Evolutionary conservation across 306 rosid genomes (phyloP).

Genomic region (Sesbania bispinosa): DNA sequence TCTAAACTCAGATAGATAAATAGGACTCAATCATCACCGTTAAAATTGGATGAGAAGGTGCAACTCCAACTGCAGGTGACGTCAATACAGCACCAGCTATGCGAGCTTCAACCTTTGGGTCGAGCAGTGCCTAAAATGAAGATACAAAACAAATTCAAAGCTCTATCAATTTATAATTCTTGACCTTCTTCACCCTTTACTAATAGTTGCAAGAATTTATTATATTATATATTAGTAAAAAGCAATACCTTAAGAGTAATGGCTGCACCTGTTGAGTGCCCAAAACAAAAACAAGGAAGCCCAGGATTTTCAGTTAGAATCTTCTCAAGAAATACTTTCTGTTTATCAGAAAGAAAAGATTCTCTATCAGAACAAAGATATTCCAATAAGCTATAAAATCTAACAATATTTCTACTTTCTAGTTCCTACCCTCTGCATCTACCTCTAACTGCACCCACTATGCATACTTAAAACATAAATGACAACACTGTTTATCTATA

Average conservation of each 20-base stretch:
- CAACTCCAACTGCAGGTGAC: slow-evolving; percentile 84
- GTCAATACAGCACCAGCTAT: slow-evolving; percentile 64
- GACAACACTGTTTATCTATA: background rate
- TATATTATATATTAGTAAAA: background rate
- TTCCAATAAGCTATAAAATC: background rate
- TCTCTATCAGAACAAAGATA: too few relatives aligned
- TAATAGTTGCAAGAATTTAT: background rate
- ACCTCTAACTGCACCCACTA: too few relatives aligned
- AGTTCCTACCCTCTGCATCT: background rate
- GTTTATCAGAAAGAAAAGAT: too few relatives aligned
- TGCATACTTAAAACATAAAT: background rate
- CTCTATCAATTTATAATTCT: background rate
- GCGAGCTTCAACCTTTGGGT: slow-evolving; percentile 56
- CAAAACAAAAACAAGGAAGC: too few relatives aligned
- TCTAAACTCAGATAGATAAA: background rate
- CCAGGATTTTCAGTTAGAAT: too few relatives aligned
- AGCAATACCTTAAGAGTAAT: slow-evolving; percentile 64
- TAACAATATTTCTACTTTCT: too few relatives aligned
- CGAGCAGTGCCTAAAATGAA: slow-evolving; percentile 61
- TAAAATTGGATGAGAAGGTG: slow-evolving; percentile 61
- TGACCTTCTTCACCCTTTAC: background rate
- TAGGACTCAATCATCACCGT: slow-evolving; percentile 28
- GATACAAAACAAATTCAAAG: background rate
- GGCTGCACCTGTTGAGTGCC: too few relatives aligned
- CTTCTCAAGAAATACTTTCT: too few relatives aligned